Conservation (phyloP, 306 rosid species). For the Quercus variabilis region DNA sequence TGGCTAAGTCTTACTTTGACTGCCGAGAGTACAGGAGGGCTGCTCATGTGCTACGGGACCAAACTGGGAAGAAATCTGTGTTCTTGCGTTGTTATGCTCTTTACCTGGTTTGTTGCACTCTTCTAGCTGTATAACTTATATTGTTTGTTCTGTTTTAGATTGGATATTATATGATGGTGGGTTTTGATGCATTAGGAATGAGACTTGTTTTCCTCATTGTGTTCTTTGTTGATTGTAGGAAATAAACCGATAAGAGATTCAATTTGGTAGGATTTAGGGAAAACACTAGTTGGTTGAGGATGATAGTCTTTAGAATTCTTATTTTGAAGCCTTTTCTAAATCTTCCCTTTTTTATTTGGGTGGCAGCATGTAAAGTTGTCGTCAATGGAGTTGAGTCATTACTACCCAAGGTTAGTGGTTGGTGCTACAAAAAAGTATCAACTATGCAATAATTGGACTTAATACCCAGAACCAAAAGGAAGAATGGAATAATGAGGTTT, state of each 20-base stretch:
- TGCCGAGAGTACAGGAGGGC: conserved; percentile 89
- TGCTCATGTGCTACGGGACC: conserved; percentile 84
- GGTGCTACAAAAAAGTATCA: background rate
- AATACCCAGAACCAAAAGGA: background rate
- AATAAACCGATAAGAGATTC: background rate
- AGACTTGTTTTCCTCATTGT: background rate
- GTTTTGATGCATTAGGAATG: conserved; percentile 9
- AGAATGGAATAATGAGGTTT: background rate
- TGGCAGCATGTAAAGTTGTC: background rate
- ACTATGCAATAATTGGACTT: background rate
- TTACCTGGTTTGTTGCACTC: conserved; percentile 55
- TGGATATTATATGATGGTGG: background rate
- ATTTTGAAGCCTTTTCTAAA: background rate
- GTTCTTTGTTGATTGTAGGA: background rate
- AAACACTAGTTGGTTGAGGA: background rate
- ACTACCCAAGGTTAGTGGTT: background rate
- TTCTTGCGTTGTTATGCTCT: conserved; percentile 85
- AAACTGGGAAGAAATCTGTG: conserved; percentile 65
- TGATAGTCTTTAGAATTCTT: background rate
- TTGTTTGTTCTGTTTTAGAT: conserved; percentile 4
- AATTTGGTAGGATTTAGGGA: background rate
- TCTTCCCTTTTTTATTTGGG: background rate
- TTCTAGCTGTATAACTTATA: background rate
- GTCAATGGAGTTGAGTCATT: background rate
- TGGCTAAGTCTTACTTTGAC: conserved; percentile 86